Percentiles rank a stretch among this genome's conserved stretches.
These are phyloP conservation scores for Pseudocercospora macadamiae DNA, from an alignment of 2,329 filamentous ascomycete species.

Conservation along the genomic window DNA sequence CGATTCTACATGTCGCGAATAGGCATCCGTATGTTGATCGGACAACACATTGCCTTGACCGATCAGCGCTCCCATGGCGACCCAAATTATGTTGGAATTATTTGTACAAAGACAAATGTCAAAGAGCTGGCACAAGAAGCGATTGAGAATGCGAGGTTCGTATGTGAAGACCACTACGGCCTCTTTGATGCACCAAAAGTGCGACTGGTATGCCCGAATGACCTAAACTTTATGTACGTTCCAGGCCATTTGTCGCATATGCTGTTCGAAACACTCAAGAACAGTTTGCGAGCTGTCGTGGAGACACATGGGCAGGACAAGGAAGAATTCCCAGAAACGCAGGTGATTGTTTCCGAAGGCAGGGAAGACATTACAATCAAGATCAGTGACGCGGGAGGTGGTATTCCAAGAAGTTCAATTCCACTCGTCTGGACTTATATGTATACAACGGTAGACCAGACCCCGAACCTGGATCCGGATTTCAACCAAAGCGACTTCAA, in stretches of 20 bases:
- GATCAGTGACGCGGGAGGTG: conserved; percentile 93
- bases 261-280: conserved; percentile 99
- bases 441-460: conserved; percentile 98
- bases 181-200: conserved; percentile 96
- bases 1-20: conserved; percentile 99
- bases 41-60: conserved; percentile 95
- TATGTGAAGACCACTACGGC: conserved; percentile 98
- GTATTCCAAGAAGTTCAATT: conserved; percentile 89
- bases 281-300: conserved; percentile 94
- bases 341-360: conserved; percentile 95
- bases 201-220: conserved; percentile 83
- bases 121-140: conserved; percentile 92
- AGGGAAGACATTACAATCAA: conserved; percentile 99
- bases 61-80: conserved; percentile 89
- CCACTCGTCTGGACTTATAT: conserved; percentile 99
- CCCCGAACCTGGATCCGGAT: conserved; percentile 90
- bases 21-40: conserved; percentile 98
- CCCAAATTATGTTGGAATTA: conserved; percentile 95
- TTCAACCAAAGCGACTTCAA: conserved; percentile 99
- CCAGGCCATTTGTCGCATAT: conserved; percentile 98
- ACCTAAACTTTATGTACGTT: conserved; percentile 99
- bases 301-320: conserved; percentile 94
- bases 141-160: conserved; percentile 98
- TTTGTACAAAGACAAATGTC: conserved; percentile 98
- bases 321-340: conserved; percentile 93